A percentile compares a stretch with the other conserved stretches of the same genome.
Evolutionary conservation across 2,329 filamentous ascomycete species (phyloP).

Genomic region (Myotisia sp.): DNA sequence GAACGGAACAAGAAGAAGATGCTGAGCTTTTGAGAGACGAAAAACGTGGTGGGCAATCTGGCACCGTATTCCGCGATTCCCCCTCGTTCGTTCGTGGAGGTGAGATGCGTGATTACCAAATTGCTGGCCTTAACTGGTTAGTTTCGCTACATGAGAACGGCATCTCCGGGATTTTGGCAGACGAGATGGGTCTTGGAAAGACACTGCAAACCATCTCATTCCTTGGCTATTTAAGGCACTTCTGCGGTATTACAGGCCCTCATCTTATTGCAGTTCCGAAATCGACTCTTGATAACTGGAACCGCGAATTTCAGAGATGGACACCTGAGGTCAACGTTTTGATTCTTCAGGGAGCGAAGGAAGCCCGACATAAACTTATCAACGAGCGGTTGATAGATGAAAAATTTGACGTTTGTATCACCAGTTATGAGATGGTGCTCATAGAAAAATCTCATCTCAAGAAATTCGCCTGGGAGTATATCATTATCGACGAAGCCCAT

Average conservation of each 20-base stretch:
- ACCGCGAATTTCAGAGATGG: conserved; percentile 84
- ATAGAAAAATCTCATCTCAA: conserved; percentile 87
- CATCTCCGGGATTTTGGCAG: conserved; percentile 92
- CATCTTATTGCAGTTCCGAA: conserved; percentile 90
- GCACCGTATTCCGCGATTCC: conserved; percentile 87
- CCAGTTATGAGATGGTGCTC: conserved; percentile 97
- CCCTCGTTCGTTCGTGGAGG: conserved; percentile 75
- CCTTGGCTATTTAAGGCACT: conserved; percentile 81
- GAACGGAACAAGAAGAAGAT: conserved; percentile 95
- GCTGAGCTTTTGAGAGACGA: conserved; percentile 77
- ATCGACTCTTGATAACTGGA: conserved; percentile 97
- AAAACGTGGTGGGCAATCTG: conserved; percentile 69
- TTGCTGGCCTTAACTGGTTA: conserved; percentile 92
- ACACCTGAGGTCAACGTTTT: conserved; percentile 91
- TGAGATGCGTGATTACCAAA: conserved; percentile 89
- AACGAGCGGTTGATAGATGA: conserved; percentile 83
- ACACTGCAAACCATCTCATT: conserved; percentile 96
- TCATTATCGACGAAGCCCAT: conserved; percentile 96
- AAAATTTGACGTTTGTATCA: conserved; percentile 95
- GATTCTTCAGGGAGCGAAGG: conserved; percentile 87
- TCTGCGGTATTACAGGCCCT: conserved; percentile 77
- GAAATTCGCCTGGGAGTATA: conserved; percentile 99
- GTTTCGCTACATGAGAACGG: conserved; percentile 96
- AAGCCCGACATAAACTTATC: conserved; percentile 77
- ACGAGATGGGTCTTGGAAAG: conserved; percentile 98